phyloP scores from a whole-genome alignment of 208 protist species.

The Leishmania amazonensis region DNA sequence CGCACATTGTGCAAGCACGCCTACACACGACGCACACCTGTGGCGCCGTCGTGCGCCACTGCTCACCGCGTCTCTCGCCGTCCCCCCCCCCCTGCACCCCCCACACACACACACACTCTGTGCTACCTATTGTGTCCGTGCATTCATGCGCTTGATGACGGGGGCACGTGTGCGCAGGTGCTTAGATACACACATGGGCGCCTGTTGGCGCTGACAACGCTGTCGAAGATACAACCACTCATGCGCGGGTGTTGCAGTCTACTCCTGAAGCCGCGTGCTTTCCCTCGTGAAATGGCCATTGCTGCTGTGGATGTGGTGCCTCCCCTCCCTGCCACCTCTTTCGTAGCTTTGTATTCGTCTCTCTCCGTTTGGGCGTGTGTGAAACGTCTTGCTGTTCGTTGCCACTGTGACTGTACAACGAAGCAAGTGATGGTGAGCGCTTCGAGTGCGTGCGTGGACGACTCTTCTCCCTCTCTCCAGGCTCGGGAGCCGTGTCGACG shows the following conservation, averaged over 20 bases:
- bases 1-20: neutral
- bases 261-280: neutral
- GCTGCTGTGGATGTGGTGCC: neutral
- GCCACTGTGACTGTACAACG: neutral
- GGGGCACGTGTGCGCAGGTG: neutral
- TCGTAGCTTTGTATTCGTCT: neutral
- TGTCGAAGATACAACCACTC: neutral
- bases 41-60: neutral
- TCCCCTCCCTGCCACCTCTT: neutral
- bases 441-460: neutral
- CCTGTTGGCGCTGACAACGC: neutral
- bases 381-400: no score
- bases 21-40: neutral
- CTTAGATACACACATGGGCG: neutral
- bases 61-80: neutral
- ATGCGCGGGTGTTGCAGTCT: neutral
- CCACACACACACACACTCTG: no score
- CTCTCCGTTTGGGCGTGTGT: neutral
- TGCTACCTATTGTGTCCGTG: neutral
- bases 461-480: neutral
- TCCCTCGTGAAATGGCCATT: neutral
- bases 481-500: neutral
- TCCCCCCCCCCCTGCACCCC: neutral
- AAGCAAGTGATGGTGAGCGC: neutral
- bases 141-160: neutral